phyloP scores from a whole-genome alignment of 2,329 filamentous ascomycete species.

The Aspergillus sp. region DNA sequence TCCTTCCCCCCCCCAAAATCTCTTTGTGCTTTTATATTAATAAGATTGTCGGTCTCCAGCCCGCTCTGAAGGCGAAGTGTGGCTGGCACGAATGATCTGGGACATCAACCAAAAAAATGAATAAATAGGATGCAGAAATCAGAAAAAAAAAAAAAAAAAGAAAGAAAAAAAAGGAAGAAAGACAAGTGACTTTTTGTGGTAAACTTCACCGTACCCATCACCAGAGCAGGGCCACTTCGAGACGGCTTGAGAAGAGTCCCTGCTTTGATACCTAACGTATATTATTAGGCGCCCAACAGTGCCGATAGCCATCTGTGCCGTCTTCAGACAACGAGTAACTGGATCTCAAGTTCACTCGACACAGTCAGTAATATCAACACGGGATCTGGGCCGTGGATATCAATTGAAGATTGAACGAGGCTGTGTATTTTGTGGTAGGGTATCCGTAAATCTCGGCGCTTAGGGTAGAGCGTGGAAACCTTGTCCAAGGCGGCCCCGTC shows the following conservation, averaged over 20 bases:
- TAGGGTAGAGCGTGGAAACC: background rate
- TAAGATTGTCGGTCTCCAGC: conserved; percentile 3
- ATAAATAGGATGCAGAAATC: conserved; percentile 7
- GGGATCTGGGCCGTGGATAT: background rate
- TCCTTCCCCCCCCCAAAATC: background rate
- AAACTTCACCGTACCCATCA: background rate
- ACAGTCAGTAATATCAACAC: background rate
- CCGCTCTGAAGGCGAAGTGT: conserved; percentile 15
- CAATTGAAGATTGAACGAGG: conserved; percentile 2
- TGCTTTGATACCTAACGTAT: conserved; percentile 5
- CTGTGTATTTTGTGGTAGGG: background rate
- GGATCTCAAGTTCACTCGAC: background rate
- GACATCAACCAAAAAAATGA: conserved; percentile 8
- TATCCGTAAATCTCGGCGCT: background rate
- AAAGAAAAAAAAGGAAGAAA: background rate
- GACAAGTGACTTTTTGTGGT: background rate
- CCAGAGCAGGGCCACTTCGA: background rate
- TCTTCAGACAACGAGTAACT: conserved; percentile 1
- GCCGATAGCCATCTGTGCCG: background rate
- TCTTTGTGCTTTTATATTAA: conserved; percentile 2
- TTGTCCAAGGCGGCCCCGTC: background rate
- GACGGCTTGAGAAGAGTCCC: background rate
- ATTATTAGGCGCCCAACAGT: background rate
- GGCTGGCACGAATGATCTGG: conserved; percentile 19
- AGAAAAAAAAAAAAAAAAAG: background rate